phyloP scores from a whole-genome alignment of 495 filamentous ascomycete genomes.

The Lasiosphaeria ovina region DNA sequence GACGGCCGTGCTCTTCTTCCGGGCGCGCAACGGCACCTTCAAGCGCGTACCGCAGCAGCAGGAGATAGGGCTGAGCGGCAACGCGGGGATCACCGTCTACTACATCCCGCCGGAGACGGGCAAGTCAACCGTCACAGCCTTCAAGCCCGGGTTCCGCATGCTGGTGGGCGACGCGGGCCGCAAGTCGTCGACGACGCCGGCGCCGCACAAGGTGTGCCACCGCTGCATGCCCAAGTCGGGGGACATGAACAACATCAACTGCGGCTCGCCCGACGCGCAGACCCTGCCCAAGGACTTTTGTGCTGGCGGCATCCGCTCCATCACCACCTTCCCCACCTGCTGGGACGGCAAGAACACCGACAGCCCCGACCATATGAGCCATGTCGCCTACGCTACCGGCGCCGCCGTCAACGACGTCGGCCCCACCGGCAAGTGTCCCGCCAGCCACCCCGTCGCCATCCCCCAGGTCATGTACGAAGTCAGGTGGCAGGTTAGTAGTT shows the following conservation, averaged over 20 bases:
- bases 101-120: conserved; percentile 35
- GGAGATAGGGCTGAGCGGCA: conserved; percentile 1
- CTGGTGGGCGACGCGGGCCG: conserved; percentile 58
- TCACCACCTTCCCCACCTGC: conserved; percentile 30
- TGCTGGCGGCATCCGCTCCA: conserved; percentile 35
- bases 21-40: conserved; percentile 35
- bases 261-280: conserved; percentile 23
- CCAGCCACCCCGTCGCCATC: conserved; percentile 30
- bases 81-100: conserved; percentile 41
- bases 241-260: conserved; percentile 18
- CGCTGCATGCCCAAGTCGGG: conserved; percentile 27
- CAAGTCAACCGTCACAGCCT: conserved; percentile 38
- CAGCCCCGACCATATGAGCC: conserved; percentile 35
- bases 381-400: conserved; percentile 33
- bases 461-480: conserved; percentile 44
- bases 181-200: conserved; percentile 25
- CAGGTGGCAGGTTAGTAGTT: conserved; percentile 31
- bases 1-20: conserved; percentile 38
- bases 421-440: conserved; percentile 28
- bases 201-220: conserved; percentile 37
- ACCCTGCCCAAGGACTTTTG: conserved; percentile 30
- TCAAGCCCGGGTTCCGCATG: conserved; percentile 64
- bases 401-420: conserved; percentile 27
- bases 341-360: conserved; percentile 30
- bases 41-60: conserved; percentile 31